Evolutionary conservation across 352 stramenopile genomes (phyloP), one percentile per base, ranked within the genome.

Genomic region (Pythium aquatile): DNA sequence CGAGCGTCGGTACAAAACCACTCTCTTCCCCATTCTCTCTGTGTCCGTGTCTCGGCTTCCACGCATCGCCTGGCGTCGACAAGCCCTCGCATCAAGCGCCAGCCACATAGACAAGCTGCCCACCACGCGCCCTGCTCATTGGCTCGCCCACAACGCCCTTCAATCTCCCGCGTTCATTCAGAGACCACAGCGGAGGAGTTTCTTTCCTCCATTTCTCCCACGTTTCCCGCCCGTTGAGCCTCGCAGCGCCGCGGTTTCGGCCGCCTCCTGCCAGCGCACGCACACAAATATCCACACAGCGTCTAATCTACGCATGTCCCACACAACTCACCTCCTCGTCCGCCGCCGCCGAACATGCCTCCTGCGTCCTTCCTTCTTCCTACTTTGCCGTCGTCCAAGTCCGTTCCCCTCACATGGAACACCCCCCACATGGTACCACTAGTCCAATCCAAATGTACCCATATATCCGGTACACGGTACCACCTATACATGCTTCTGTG

Each of bases 381-480:
- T 51, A 10, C 11, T n/a, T 28, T 29, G 3, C 44, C 44, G 16
- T 8, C 5, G 44, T 47, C 44, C 44, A 51, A 51, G 44, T 51
- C 39, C 14, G 39, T 47, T 47, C 14, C 39, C 39, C 39, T 47
- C 39, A 42, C 35, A 42, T 14, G 39, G 3, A 14, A 20, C 44
- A 29, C 44, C 17, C 44, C 42, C 32, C 44, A 11, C 10, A 13
- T 10, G 46, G 61, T 65, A 68, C 60, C 61, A 59, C 14, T 24
- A 24, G 20, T 24, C 20, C 20, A 24, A 24, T 24, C 20, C 20
- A 24, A 24, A 24, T 24, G 20, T 24, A 24, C 20, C 20, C 20
- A 24, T 24, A 24, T 24, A 24, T 24, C 20, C 13, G 62, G 68
- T 61, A 74, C 61, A 70, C 7, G 62, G 62, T 74, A 68, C 68